These are phyloP conservation scores for Talaromyces sp. DNA, from an alignment of 2,329 filamentous ascomycete genomes.

Conservation along the genomic window DNA sequence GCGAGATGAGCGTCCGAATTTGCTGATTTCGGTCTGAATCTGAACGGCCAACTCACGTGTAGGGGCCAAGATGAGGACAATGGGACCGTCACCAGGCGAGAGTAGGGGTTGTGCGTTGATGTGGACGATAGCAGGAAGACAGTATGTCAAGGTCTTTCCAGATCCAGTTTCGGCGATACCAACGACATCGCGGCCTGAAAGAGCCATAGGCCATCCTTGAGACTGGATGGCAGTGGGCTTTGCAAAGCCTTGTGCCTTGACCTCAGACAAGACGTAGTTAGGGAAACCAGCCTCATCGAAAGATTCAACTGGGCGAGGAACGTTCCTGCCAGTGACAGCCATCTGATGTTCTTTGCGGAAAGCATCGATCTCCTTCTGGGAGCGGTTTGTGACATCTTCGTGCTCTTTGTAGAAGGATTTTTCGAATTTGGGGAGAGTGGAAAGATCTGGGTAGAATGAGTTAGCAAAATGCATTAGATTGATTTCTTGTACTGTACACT, in stretches of 20 bases:
- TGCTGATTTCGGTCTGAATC: constrained; percentile 97
- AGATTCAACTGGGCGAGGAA: constrained; percentile 91
- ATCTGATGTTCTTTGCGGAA: constrained; percentile 87
- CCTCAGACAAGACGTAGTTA: constrained; percentile 94
- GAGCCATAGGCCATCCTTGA: constrained; percentile 98
- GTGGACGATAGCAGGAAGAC: constrained; percentile 95
- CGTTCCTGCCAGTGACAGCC: constrained; percentile 70
- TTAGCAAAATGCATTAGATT: constrained; percentile 16
- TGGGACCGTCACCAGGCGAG: constrained; percentile 90
- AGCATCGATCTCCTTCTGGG: constrained; percentile 74
- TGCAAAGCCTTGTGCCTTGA: constrained; percentile 95
- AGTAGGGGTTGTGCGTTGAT: constrained; percentile 98
- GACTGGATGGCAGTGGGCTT: constrained; percentile 95
- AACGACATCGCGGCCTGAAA: constrained; percentile 95
- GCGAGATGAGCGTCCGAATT: constrained; percentile 95
- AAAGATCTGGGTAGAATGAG: constrained; percentile 60
- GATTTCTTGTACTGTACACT: constrained; percentile 37
- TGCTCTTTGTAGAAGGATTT: constrained; percentile 99
- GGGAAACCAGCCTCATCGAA: constrained; percentile 99
- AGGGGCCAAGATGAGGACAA: constrained; percentile 91
- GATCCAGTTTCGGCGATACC: constrained; percentile 99
- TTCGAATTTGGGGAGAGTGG: constrained; percentile 86
- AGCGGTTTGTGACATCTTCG: constrained; percentile 69
- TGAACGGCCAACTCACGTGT: constrained; percentile 98
- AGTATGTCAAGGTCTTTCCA: constrained; percentile 98